Evolutionary conservation across 805 yeast species (phyloP).

Genomic region (Henningerozyma blattae): DNA sequence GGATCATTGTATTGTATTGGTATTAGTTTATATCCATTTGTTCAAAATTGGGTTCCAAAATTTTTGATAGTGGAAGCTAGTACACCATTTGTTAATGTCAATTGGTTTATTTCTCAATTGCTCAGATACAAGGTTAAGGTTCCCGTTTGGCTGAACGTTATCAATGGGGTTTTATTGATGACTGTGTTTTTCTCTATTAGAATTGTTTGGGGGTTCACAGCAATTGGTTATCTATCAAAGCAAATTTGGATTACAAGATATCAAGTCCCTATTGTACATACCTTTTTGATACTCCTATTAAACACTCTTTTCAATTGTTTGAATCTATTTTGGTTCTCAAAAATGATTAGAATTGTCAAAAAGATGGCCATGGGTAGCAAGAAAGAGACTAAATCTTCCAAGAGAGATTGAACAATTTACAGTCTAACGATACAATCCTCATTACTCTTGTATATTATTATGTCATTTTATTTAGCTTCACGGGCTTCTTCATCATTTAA

Average conservation of each 20-base stretch:
- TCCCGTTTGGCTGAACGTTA: slow-evolving; percentile 37
- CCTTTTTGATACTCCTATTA: slow-evolving; percentile 38
- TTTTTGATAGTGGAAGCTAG: slow-evolving; percentile 80
- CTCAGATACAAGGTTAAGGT: slow-evolving; percentile 40
- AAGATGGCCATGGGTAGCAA: slow-evolving; percentile 27
- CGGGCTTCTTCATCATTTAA: too few relatives aligned
- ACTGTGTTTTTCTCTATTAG: slow-evolving; percentile 62
- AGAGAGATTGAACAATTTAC: neutral
- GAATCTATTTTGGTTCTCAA: slow-evolving; percentile 75
- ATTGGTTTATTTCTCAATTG: slow-evolving; percentile 79
- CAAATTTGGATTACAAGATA: slow-evolving; percentile 36
- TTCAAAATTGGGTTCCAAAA: slow-evolving; percentile 71
- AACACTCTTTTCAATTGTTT: slow-evolving; percentile 54
- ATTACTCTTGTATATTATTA: too few relatives aligned
- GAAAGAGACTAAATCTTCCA: neutral
- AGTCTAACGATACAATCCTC: neutral
- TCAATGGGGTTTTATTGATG: slow-evolving; percentile 64
- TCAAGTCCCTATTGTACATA: slow-evolving; percentile 33
- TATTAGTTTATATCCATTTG: slow-evolving; percentile 55
- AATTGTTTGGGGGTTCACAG: slow-evolving; percentile 77
- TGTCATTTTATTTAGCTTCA: too few relatives aligned
- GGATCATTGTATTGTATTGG: slow-evolving; percentile 70
- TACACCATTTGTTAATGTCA: slow-evolving; percentile 88
- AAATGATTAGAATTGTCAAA: slow-evolving; percentile 63
- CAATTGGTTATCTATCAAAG: slow-evolving; percentile 38